Percentiles rank a stretch among this genome's conserved stretches.
phyloP scores from a whole-genome alignment of 2,329 filamentous ascomycete genomes.

The Beauveria sp. region DNA sequence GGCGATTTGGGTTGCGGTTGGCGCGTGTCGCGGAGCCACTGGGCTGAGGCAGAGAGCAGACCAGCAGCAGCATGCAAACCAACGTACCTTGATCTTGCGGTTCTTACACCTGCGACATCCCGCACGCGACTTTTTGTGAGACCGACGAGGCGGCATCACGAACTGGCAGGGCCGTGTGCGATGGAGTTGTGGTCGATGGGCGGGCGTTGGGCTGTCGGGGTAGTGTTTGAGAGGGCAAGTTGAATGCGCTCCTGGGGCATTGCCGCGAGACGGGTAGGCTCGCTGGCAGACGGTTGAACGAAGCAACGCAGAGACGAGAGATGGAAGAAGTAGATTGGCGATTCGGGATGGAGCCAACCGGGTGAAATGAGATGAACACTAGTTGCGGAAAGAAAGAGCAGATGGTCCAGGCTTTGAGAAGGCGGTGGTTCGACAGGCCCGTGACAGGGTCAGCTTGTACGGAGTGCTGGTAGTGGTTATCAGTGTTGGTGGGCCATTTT shows the following conservation, averaged over 20 bases:
- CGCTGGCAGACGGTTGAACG: neutral
- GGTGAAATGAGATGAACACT: neutral
- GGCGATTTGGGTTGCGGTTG: neutral
- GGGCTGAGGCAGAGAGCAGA: neutral
- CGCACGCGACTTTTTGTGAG: conserved; percentile 62
- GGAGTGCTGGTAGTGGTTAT: too few relatives aligned
- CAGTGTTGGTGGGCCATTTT: conserved; percentile 1
- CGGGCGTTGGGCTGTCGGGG: neutral
- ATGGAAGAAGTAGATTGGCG: neutral
- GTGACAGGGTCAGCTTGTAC: neutral
- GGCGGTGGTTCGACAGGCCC: neutral
- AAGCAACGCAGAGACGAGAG: neutral
- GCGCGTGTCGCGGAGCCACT: neutral
- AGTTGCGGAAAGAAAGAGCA: neutral
- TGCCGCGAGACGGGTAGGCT: neutral
- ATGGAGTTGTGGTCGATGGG: neutral
- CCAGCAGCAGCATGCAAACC: neutral
- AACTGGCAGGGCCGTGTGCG: neutral
- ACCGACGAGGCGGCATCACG: conserved; percentile 55
- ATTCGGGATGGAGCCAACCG: neutral
- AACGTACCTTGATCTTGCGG: conserved; percentile 58
- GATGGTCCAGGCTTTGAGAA: neutral
- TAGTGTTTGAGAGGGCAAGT: conserved; percentile 3
- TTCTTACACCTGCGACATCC: conserved; percentile 60
- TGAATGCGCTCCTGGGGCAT: conserved; percentile 8